A percentile compares a stretch with the other conserved stretches of the same genome.
Conservation (phyloP, 495 filamentous ascomycete genomes). For the Diplogelasinospora grovesii region DNA sequence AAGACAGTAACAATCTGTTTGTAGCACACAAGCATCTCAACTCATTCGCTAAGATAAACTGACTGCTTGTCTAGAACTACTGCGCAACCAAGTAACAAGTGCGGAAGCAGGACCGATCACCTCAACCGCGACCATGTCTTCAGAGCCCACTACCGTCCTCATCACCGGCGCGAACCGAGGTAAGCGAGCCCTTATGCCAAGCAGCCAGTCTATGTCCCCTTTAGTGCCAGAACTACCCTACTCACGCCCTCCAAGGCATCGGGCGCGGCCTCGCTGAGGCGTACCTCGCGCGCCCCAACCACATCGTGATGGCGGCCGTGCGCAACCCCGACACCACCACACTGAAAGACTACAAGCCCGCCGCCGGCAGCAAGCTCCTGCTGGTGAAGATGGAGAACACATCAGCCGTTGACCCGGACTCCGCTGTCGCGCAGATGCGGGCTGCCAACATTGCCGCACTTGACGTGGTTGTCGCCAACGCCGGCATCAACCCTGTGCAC, state of each 20-base stretch:
- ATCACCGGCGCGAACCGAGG: conserved; percentile 30
- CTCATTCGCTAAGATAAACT: no score
- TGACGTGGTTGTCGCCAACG: conserved; percentile 26
- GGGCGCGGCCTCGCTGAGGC: conserved; percentile 19
- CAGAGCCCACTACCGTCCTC: conserved; percentile 13
- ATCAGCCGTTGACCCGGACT: conserved; percentile 16
- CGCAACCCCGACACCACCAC: conserved; percentile 21
- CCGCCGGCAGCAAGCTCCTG: conserved; percentile 14
- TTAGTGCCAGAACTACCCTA: no score
- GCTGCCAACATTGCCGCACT: conserved; percentile 18
- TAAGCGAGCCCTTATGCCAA: no score
- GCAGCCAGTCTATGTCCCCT: no score
- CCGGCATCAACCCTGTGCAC: conserved; percentile 6
- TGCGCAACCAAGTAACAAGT: no score
- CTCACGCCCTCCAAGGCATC: conserved; percentile 5
- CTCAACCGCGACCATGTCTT: not conserved
- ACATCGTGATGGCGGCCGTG: conserved; percentile 29
- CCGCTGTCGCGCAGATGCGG: conserved; percentile 8
- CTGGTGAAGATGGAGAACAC: conserved; percentile 25
- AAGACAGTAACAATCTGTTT: no score
- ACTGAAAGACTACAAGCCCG: conserved; percentile 15
- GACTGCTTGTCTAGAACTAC: no score
- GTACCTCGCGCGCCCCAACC: conserved; percentile 23
- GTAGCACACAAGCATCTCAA: no score
- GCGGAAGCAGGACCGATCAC: no score